Evolutionary conservation across 306 rosid species (phyloP), one percentile per base, ranked within the genome.

Genomic region (Prunus fruticosa): DNA sequence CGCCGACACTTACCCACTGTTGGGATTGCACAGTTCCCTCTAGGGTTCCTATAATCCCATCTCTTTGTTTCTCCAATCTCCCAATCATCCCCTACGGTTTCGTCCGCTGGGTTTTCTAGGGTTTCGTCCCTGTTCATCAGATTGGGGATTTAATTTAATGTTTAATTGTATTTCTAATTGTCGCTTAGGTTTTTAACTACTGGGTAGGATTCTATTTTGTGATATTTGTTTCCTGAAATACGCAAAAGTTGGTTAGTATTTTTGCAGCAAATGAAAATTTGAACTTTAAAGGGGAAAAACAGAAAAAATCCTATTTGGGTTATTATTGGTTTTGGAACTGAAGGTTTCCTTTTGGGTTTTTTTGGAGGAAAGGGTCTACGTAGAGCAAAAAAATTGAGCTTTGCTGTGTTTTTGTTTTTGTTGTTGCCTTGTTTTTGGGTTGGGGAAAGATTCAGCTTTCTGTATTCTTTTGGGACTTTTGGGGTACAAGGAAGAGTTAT

Each of bases 11-110:
- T 67, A 90, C 72, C 27, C 86, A 74, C 53, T 84, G 45, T 57
- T 79, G 81, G 83, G 88, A 85, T 87, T 90, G 56, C 72, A 46
- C 74, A 72, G 22, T 76, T 78, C 75, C 46, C 27, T 25, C 27
- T 25, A 25, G 27, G 97, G 88, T 84, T 86, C 80, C 79, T 84
- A 74, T 81, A 43, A 67, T 85, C 85, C 78, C 50, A 71, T 20
- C 81, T 64, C 51, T 74, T 46, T 66, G 22, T 67, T 45, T 54
- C 9, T 73, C 74, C 43, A 27, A 79, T 32, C 72, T 67, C 62
- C 67, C 47, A 60, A 47, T 66, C 27, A 34, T 47, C 70, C 32
- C 43, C 19, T 9, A 30, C 64, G 78, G 58, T 64, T 57, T 72
- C 30, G 63, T 45, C 52, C 41, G 41, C 67, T 49, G 51, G 72